These are phyloP conservation scores for Amylocarpus encephaloides DNA, from an alignment of 2,329 filamentous ascomycete genomes.

Conservation along the genomic window DNA sequence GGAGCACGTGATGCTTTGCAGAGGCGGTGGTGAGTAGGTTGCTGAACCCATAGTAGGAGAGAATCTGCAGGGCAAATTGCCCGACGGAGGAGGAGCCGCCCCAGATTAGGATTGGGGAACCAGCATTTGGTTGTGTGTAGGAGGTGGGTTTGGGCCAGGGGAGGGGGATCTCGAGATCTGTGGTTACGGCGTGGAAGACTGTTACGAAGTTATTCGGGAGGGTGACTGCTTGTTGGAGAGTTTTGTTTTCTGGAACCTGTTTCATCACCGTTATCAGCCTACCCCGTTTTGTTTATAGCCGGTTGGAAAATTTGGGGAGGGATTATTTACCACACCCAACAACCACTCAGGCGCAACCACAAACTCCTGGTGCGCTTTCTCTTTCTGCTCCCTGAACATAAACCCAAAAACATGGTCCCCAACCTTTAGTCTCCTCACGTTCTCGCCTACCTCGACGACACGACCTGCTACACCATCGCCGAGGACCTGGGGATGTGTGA, in stretches of 20 bases:
- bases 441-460: conserved; percentile 44
- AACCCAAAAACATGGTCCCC: conserved; percentile 54
- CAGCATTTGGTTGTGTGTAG: conserved; percentile 19
- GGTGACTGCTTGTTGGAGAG: conserved; percentile 41
- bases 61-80: conserved; percentile 35
- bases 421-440: conserved; percentile 38
- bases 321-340: conserved; percentile 35
- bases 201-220: conserved; percentile 54
- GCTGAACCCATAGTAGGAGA: conserved; percentile 46
- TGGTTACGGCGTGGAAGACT: conserved; percentile 47
- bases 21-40: conserved; percentile 35
- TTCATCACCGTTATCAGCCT: neutral
- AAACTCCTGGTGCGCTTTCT: conserved; percentile 51
- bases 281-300: no score
- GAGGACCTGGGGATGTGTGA: conserved; percentile 43
- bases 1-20: conserved; percentile 23
- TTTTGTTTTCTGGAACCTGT: conserved; percentile 37
- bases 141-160: conserved; percentile 43
- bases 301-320: no score
- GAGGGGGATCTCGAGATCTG: conserved; percentile 46
- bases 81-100: conserved; percentile 32
- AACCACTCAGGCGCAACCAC: conserved; percentile 45
- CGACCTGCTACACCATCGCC: conserved; percentile 47
- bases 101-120: conserved; percentile 33
- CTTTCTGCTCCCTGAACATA: conserved; percentile 39